Base-by-base conservation (phyloP, 2,329 filamentous ascomycete species). In the Myriangium duriaei region DNA sequence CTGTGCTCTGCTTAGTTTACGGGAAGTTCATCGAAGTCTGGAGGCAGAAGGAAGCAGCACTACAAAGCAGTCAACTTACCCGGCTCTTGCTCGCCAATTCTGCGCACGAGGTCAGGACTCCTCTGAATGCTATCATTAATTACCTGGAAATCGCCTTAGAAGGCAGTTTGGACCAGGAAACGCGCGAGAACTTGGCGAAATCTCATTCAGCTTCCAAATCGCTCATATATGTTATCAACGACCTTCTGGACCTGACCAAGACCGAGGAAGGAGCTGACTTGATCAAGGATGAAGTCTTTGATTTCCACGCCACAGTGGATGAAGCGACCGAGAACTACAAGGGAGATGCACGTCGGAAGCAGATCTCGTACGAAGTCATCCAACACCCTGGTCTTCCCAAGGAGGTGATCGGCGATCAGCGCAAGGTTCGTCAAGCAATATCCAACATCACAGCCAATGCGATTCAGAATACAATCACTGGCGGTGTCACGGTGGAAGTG, bases 141-240 rank as follows among this genome's bases (percentile, higher is more conserved):
- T 94, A 92, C 48, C 70, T 94, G 1, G 86, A 94, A 49, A 93
- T 94, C 46, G 86, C 86, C 0, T 62, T 94, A 1, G 86, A 94
- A 59, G 84, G 85, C 0, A 63, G 68, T 0, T 63, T 94, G 3
- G 86, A 93, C 45, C 64, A 74, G 11, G 86, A 93, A 52, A 93
- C 83, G 0, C 69, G 87, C 13, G 86, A 94, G 4, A 92, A 91
- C 43, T 63, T 94, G 4, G 71, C 80, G 1, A 80, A 77, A 47
- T 93, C 86, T 1, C 83, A 94, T 53, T 92, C 85, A 1, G 86
- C 86, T 3, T 94, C 86, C 0, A 93, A 93, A 52, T 92, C 85
- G 0, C 63, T 94, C 16, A 88, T 94, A 4, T 93, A 92, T 53
- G 85, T 93, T 7, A 94, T 94, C 61, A 94, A 94, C 47, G 86